Conservation (phyloP, 2,329 filamentous ascomycete species). For the Pseudocercospora fijiensis region DNA sequence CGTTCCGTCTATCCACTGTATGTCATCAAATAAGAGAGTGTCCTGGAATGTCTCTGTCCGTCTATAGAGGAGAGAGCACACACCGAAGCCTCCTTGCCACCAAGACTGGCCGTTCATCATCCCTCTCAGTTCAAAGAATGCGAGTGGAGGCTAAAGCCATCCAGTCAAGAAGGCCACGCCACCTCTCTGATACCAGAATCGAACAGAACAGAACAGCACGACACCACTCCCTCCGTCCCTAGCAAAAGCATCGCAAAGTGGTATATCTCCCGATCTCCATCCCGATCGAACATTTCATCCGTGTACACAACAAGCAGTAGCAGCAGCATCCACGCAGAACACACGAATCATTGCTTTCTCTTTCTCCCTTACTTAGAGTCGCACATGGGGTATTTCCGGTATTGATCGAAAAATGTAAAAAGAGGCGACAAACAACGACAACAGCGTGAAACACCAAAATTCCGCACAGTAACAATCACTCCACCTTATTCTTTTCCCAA, state of each 20-base stretch:
- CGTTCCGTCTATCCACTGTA: conserved; percentile 18
- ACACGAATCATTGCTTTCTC: conserved; percentile 22
- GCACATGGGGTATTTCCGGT: conserved; percentile 22
- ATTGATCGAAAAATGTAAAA: conserved; percentile 22
- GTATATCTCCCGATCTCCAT: conserved; percentile 7
- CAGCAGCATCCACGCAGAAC: conserved; percentile 9
- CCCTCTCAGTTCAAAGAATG: neutral
- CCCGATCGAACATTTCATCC: conserved; percentile 3
- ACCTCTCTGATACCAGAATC: neutral
- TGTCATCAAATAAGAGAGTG: conserved; percentile 11
- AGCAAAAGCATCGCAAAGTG: conserved; percentile 4
- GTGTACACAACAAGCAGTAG: conserved; percentile 6
- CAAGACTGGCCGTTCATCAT: conserved; percentile 3
- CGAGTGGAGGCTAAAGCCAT: neutral
- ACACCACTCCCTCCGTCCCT: neutral
- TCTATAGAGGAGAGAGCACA: neutral
- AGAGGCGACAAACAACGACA: conserved; percentile 13
- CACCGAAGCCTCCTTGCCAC: neutral
- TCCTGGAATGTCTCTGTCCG: neutral
- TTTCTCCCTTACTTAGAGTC: conserved; percentile 20
- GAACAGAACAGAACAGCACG: neutral
- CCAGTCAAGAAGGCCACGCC: conserved; percentile 1
- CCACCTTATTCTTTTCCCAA: conserved; percentile 11
- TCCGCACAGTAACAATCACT: conserved; percentile 15
- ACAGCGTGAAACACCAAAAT: conserved; percentile 6